A percentile compares a stretch with the other conserved stretches of the same genome.
Conservation (phyloP, 805 yeast genomes). For the Yamadazyma sp. region DNA sequence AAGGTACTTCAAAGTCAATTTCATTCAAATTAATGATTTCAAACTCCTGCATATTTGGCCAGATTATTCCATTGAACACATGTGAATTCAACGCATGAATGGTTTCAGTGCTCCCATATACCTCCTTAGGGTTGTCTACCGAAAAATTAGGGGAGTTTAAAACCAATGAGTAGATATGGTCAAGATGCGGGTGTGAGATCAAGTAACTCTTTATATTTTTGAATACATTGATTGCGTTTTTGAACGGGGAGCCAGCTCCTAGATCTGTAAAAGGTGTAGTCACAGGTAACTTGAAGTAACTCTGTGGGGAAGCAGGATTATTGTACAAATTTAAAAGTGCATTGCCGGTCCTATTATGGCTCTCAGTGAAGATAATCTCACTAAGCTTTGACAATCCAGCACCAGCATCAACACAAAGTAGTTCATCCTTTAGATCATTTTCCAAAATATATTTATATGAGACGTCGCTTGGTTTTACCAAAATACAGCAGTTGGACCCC, state of each 20-base stretch:
- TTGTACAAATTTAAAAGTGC: conserved; percentile 21
- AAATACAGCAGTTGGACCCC: conserved; percentile 62
- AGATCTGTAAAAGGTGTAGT: conserved; percentile 27
- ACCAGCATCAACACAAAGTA: conserved; percentile 79
- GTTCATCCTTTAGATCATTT: conserved; percentile 26
- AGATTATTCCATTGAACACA: conserved; percentile 70
- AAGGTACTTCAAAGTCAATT: conserved; percentile 14
- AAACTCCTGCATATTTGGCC: conserved; percentile 68
- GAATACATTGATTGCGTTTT: conserved; percentile 14
- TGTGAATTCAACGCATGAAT: conserved; percentile 50
- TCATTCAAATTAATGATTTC: conserved; percentile 24
- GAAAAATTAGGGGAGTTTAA: conserved; percentile 65
- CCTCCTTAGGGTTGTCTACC: conserved; percentile 29
- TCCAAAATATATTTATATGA: conserved; percentile 40
- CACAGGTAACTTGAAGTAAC: conserved; percentile 20
- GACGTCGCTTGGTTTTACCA: conserved; percentile 55
- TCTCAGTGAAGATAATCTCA: conserved; percentile 35
- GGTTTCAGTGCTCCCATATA: conserved; percentile 58
- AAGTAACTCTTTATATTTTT: conserved; percentile 43
- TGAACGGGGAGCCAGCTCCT: conserved; percentile 10
- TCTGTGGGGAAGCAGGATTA: conserved; percentile 25
- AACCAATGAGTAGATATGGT: conserved; percentile 69
- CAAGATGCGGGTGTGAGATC: conserved; percentile 83
- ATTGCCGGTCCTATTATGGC: conserved; percentile 17
- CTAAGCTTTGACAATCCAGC: conserved; percentile 60